A percentile compares a stretch with the other conserved stretches of the same genome.
These are phyloP conservation scores for Epichloe hybrida DNA, from an alignment of 2,329 filamentous ascomycete genomes.

Conservation along the genomic window DNA sequence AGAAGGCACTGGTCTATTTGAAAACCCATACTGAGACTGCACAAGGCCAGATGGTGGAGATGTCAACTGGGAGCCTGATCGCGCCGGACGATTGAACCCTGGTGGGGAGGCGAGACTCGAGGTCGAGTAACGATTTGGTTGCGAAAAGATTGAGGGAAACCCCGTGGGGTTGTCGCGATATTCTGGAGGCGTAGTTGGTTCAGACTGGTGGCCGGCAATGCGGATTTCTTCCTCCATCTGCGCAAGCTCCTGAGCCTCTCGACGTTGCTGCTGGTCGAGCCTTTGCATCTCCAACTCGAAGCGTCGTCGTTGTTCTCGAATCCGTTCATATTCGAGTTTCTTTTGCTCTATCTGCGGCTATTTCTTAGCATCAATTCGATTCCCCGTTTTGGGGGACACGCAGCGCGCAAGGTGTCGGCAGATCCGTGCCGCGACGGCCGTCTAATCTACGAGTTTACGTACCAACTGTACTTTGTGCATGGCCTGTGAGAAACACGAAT, in stretches of 20 bases:
- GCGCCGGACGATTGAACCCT: constrained; percentile 58
- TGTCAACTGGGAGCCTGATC: constrained; percentile 66
- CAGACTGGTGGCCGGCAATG: constrained; percentile 66
- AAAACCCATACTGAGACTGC: constrained; percentile 43
- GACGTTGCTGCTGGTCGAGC: constrained; percentile 71
- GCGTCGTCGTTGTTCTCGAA: constrained; percentile 75
- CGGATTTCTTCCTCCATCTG: constrained; percentile 64
- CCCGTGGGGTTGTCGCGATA: constrained; percentile 59
- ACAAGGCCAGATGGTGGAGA: constrained; percentile 58
- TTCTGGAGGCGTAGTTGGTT: constrained; percentile 92
- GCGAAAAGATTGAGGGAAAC: constrained; percentile 68
- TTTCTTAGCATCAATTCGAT: neutral
- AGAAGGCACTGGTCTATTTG: constrained; percentile 45
- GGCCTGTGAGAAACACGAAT: constrained; percentile 29
- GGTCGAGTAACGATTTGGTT: constrained; percentile 78
- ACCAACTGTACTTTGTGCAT: constrained; percentile 67
- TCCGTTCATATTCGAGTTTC: constrained; percentile 79
- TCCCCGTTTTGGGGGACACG: neutral
- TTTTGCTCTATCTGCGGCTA: constrained; percentile 72
- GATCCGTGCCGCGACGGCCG: neutral
- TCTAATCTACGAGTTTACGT: constrained; percentile 25
- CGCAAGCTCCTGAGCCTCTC: constrained; percentile 70
- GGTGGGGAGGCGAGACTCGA: constrained; percentile 76
- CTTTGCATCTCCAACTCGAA: constrained; percentile 90
- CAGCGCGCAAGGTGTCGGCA: neutral